Evolutionary conservation across 2,329 filamentous ascomycete species (phyloP).

Genomic region (Nigrograna mackinnonii): DNA sequence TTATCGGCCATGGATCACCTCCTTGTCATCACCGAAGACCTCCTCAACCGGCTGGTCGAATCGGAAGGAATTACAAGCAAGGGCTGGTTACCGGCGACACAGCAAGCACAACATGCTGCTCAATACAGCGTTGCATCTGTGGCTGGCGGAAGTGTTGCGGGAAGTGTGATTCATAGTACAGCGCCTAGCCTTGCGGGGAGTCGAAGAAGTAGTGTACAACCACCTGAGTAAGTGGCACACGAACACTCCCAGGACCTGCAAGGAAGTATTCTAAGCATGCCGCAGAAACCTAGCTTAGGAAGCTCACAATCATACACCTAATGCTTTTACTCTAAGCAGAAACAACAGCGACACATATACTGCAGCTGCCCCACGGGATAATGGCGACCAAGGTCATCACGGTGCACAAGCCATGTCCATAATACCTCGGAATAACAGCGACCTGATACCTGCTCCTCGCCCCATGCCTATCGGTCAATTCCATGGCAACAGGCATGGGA

Average conservation of each 20-base stretch:
- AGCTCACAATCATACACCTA: conserved; percentile 3
- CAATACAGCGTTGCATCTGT: conserved; percentile 17
- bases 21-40: conserved; percentile 39
- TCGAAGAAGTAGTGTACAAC: conserved; percentile 28
- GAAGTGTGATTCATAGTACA: conserved; percentile 6
- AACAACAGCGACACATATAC: conserved; percentile 23
- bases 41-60: conserved; percentile 35
- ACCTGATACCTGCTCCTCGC: conserved; percentile 29
- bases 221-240: conserved; percentile 23
- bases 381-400: conserved; percentile 10
- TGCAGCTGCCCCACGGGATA: conserved; percentile 1
- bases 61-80: conserved; percentile 35
- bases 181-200: conserved; percentile 20
- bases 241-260: neutral
- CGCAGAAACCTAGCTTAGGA: conserved; percentile 2
- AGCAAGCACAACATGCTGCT: conserved; percentile 34
- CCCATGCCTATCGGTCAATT: conserved; percentile 25
- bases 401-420: conserved; percentile 12
- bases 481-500: conserved; percentile 16
- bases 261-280: neutral
- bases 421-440: conserved; percentile 28
- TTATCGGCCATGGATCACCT: conserved; percentile 36
- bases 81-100: conserved; percentile 39
- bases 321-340: conserved; percentile 8
- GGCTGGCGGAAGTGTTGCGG: conserved; percentile 12